phyloP scores from a whole-genome alignment of 768 basidiomycete species.

The Pulveroboletus sp. region DNA sequence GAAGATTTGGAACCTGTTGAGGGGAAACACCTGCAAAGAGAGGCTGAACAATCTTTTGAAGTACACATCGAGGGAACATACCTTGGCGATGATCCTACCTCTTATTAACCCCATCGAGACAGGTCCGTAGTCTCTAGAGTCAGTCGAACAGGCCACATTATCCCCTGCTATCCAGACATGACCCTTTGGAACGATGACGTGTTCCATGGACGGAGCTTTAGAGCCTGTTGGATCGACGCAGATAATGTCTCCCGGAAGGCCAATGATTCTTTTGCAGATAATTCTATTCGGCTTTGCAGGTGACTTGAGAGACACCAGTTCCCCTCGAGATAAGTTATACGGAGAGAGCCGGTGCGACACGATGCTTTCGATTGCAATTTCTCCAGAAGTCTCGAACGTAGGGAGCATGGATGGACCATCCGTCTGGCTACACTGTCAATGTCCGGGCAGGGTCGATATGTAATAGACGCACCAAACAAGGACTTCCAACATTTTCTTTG shows the following conservation, averaged over 20 bases:
- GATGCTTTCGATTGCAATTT: conserved; percentile 61
- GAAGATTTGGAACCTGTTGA: conserved; percentile 27
- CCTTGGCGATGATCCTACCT: conserved; percentile 63
- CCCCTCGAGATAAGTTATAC: conserved; percentile 59
- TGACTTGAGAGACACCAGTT: conserved; percentile 68
- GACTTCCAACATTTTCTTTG: conserved; percentile 54
- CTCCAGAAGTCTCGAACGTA: conserved; percentile 57
- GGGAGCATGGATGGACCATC: conserved; percentile 79
- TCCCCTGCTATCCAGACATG: conserved; percentile 92
- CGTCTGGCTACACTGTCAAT: conserved; percentile 41
- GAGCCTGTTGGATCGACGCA: conserved; percentile 83
- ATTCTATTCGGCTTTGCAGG: conserved; percentile 62
- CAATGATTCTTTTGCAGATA: conserved; percentile 88
- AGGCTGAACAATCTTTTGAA: conserved; percentile 1
- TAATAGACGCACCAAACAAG: conserved; percentile 43
- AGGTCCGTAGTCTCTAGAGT: conserved; percentile 92
- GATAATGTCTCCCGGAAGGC: conserved; percentile 83
- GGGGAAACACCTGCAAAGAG: conserved; percentile 28
- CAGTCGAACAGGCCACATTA: conserved; percentile 76
- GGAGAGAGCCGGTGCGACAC: conserved; percentile 51
- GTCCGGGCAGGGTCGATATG: not conserved
- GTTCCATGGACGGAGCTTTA: conserved; percentile 60
- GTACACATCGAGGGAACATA: conserved; percentile 29
- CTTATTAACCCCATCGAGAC: conserved; percentile 77
- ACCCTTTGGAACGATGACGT: conserved; percentile 76